Base-by-base conservation (phyloP, 306 rosid species). In the Crotalaria pallida region DNA sequence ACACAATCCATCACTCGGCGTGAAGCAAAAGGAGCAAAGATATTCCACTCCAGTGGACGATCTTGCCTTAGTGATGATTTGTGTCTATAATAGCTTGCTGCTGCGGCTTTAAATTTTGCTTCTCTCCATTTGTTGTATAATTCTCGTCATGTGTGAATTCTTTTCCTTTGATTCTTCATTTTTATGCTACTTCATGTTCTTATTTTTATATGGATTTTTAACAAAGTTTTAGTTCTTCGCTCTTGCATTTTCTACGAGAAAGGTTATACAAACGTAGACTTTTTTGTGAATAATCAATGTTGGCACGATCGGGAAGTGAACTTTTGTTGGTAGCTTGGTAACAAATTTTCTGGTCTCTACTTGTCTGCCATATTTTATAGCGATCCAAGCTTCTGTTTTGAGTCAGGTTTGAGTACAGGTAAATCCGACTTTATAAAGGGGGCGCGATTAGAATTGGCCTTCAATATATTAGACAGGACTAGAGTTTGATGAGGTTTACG, bases 101-200 rank as follows among this genome's bases (percentile, higher is more conserved):
- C 80, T 71, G 81, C 80, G 72, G 98, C 88, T 87, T 86, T 82
- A 84, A 88, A 74, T 90, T 92, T 86, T 86, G 86, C 79, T 82
- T 77, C 75, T 73, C 58, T 82, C 67, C 81, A 62, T 84, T 85
- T 80, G 76, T 66, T 86, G 82, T 81, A 82, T 73, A 73, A 77
- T 86, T 77, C 80, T 69, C 70, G 61, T 72, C 67, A 51, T 65
- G 83, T 83, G 88, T 73, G 92, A 84, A 84, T 84, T 76, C 76
- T 49, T 75, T 86, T 33, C 48, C 77, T 63, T 83, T 82, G 72
- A 74, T 88, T 84, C 81, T 57, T 80, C 81, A 65, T 69, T 83
- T 88, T 80, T 69, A 78, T 67, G 67, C 61, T 73, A 79, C 79
- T 59, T 67, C 17, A 59, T 79, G 79, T 51, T 79, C 66, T 50